phyloP scores from a whole-genome alignment of 192 early-diverging fungal species.

The Coemansia sp. region DNA sequence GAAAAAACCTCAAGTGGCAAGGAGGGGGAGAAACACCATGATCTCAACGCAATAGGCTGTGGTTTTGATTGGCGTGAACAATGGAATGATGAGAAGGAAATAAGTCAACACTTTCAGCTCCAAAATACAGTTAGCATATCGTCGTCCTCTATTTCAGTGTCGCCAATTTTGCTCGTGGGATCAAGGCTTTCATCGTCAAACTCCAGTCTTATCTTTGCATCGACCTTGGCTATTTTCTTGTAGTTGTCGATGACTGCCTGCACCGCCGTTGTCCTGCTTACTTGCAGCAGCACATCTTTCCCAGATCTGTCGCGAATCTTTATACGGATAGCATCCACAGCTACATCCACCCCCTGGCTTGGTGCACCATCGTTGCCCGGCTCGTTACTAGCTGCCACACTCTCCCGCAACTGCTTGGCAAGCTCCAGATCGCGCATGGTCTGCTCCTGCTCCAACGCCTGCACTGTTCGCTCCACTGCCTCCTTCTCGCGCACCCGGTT shows the following conservation, averaged over 20 bases:
- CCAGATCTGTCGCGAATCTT: constrained; percentile 37
- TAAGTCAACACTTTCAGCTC: constrained; percentile 10
- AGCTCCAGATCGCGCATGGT: constrained; percentile 30
- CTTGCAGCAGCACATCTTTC: constrained; percentile 38
- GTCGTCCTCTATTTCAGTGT: constrained; percentile 62
- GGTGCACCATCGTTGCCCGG: background rate
- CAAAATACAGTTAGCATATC: constrained; percentile 59
- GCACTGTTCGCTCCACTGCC: constrained; percentile 19
- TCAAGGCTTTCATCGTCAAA: constrained; percentile 62
- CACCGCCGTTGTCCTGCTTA: constrained; percentile 39
- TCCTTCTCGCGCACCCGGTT: constrained; percentile 32
- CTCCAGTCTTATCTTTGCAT: constrained; percentile 33
- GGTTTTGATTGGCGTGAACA: background rate
- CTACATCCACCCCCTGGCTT: background rate
- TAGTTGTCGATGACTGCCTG: constrained; percentile 56
- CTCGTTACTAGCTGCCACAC: background rate
- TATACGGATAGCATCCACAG: constrained; percentile 28
- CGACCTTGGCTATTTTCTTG: constrained; percentile 35
- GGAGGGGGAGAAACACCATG: background rate
- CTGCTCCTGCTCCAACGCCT: constrained; percentile 34
- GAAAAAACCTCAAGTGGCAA: background rate
- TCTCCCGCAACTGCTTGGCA: constrained; percentile 13
- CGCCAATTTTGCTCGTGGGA: constrained; percentile 41
- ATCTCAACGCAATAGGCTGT: background rate
- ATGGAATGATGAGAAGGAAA: background rate